Evolutionary conservation across 2,329 filamentous ascomycete species (phyloP), one percentile per base, ranked within the genome.

Genomic region (Epichloe festucae): DNA sequence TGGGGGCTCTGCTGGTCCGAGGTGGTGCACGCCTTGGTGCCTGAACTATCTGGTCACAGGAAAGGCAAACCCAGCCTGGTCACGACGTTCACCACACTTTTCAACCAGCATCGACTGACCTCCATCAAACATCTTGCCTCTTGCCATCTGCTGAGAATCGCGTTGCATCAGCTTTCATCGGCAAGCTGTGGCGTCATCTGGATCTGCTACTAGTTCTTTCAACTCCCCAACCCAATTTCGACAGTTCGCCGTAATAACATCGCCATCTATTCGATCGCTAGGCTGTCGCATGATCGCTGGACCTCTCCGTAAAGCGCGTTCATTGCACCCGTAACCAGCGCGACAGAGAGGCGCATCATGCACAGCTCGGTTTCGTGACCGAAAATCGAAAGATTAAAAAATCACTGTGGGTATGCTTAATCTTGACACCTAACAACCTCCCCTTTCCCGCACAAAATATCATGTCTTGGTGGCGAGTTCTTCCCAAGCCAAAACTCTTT

Each of bases 291-390:
- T 56, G 19, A 31, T 15, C 41, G 14, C 41, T 31, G 42, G 21
- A 19, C 46, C n/a, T 40, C 50, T 55, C 62, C 55, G 46, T 53
- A 45, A 49, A 54, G 45, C 52, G 58, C 57, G 55, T 53, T 60
- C 55, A 61, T 63, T 58, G 31, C 55, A 64, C 53, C 56, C 64
- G 64, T 67, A 67, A 67, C 65, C 62, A 59, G 58, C 63, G 55
- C 57, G 55, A 58, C 56, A 62, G 59, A 56, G 53, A 54, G 52
- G 43, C 48, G 45, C 53, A 44, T 38, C 14, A 50, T 50, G 48
- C 41, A 19, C 19, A 31, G 19, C 34, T 45, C 34, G 34, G 48
- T 14, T 27, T 19, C 31, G 19, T 38, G 51, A 52, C 48, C 51
- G 49, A 50, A 45, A 50, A 61, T 60, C 49, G 59, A 61, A 56